Percentiles rank a stretch among this genome's conserved stretches.
phyloP scores from a whole-genome alignment of 163 green algal genomes.

The Scenedesmus sp. region DNA sequence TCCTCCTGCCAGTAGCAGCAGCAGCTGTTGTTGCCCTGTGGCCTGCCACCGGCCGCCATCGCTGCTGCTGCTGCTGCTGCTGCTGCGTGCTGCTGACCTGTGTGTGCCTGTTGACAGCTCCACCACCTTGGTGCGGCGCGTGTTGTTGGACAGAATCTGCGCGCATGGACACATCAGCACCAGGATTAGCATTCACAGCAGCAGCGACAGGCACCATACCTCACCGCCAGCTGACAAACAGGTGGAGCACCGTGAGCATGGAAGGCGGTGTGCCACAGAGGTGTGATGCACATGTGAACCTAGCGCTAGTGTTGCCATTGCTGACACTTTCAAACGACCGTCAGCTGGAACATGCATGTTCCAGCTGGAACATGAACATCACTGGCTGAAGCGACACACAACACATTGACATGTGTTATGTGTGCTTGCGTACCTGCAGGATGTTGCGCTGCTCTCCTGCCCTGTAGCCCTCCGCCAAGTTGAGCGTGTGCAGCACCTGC shows the following conservation, averaged over 20 bases:
- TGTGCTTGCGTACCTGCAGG: constrained; percentile 64
- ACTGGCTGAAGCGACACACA: background rate
- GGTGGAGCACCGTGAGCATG: no score
- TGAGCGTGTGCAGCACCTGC: constrained; percentile 84
- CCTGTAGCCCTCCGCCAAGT: constrained; percentile 78
- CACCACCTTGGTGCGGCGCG: constrained; percentile 95
- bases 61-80: constrained; percentile 1
- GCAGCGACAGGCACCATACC: no score
- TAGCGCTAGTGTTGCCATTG: no score
- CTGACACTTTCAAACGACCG: no score
- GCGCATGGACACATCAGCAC: background rate
- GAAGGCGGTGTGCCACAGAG: no score
- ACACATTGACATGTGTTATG: background rate
- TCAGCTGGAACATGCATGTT: no score
- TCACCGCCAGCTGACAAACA: no score
- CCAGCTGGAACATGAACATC: no score
- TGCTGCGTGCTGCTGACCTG: constrained; percentile 62
- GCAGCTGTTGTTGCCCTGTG: background rate
- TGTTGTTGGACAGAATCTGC: constrained; percentile 92
- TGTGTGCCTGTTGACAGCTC: constrained; percentile 93
- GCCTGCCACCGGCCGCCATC: background rate
- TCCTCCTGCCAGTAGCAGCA: background rate
- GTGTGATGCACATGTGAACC: no score
- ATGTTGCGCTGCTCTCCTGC: constrained; percentile 81
- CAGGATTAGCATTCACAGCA: no score